Conservation (phyloP, 2,329 filamentous ascomycete species). For the Calonectria naviculata region DNA sequence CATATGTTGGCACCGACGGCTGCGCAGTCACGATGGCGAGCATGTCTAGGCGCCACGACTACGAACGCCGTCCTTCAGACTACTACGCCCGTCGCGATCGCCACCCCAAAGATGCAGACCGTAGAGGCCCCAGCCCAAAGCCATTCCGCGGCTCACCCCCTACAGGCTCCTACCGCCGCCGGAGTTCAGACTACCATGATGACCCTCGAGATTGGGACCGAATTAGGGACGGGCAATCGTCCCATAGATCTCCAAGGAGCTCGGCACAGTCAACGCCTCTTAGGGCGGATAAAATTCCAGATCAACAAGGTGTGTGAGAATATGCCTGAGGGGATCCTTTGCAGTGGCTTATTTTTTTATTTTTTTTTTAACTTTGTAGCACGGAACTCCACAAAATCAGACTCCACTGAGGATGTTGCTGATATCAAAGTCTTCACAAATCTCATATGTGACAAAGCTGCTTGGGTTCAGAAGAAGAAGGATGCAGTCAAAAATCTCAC, state of each 20-base stretch:
- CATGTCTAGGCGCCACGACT: slow-evolving; percentile 24
- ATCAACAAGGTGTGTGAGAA: slow-evolving; percentile 28
- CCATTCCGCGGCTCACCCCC: slow-evolving; percentile 19
- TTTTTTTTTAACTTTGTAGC: slow-evolving; percentile 10
- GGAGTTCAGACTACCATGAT: slow-evolving; percentile 20
- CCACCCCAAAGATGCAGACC: slow-evolving; percentile 13
- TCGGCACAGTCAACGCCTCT: slow-evolving; percentile 11
- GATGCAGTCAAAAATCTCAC: slow-evolving; percentile 29
- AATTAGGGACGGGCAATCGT: background rate
- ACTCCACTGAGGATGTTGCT: background rate
- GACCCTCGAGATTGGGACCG: slow-evolving; percentile 23
- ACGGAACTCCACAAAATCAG: slow-evolving; percentile 5
- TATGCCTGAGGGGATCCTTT: background rate
- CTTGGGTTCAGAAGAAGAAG: slow-evolving; percentile 30
- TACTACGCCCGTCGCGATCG: slow-evolving; percentile 17
- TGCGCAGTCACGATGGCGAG: slow-evolving; percentile 31
- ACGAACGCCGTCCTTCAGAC: slow-evolving; percentile 1
- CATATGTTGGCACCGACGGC: slow-evolving; percentile 27
- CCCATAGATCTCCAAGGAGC: background rate
- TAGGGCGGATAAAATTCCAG: slow-evolving; percentile 14
- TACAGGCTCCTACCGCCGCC: slow-evolving; percentile 7
- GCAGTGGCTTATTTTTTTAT: background rate
- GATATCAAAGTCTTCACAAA: slow-evolving; percentile 29
- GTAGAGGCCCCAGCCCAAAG: slow-evolving; percentile 23
- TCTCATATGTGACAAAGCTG: slow-evolving; percentile 35